Percentiles rank a stretch among this genome's conserved stretches.
Evolutionary conservation across 164 flowering plant genomes (phyloP).

Genomic region (Hamamelis virginiana): DNA sequence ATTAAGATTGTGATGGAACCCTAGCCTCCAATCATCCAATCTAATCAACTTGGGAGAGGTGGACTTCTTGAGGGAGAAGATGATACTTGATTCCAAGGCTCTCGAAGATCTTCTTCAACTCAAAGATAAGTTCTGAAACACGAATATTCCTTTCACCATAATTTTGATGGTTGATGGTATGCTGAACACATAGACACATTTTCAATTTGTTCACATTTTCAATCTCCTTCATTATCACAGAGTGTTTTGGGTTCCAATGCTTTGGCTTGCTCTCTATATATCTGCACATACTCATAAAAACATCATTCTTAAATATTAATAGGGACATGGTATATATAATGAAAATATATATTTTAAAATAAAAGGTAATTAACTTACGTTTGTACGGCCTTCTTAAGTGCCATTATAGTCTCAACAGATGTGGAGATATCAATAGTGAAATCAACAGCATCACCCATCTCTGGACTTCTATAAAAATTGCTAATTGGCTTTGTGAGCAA

Average conservation of each 20-base stretch:
- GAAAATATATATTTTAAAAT: too few relatives aligned
- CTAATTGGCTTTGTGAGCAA: constrained; percentile 33
- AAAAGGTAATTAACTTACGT: constrained; percentile 14
- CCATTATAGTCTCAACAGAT: constrained; percentile 23
- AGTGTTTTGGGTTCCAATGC: constrained; percentile 21
- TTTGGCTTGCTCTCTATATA: constrained; percentile 28
- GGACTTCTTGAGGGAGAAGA: background rate
- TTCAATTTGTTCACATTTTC: constrained; percentile 28
- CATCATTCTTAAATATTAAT: background rate
- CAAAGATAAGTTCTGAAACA: background rate
- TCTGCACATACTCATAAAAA: constrained; percentile 13
- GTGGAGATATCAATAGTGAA: constrained; percentile 28
- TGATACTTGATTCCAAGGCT: background rate
- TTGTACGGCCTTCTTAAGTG: constrained; percentile 22
- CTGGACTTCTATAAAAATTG: constrained; percentile 38
- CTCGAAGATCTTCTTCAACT: background rate
- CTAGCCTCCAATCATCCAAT: too few relatives aligned
- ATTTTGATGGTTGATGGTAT: background rate
- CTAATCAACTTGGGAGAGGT: background rate
- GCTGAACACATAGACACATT: constrained; percentile 18
- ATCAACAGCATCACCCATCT: constrained; percentile 32
- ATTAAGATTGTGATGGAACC: too few relatives aligned
- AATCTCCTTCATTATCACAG: constrained; percentile 21
- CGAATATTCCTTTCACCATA: background rate
- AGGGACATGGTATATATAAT: background rate